Conservation (phyloP, 345 rosid species). For the Salix suchowensis region DNA sequence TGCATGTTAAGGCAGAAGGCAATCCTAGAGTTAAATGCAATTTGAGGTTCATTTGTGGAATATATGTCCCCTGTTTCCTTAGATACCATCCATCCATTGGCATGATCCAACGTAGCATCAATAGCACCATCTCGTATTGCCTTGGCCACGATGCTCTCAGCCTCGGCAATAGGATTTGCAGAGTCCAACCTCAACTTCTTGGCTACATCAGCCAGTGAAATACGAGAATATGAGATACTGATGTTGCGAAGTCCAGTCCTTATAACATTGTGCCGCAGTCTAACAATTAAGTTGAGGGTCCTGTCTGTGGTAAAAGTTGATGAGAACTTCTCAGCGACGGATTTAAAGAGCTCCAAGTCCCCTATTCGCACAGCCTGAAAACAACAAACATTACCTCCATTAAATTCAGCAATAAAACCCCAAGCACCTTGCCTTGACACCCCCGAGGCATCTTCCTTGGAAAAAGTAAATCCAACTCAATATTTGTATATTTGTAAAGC, state of each 20-base stretch:
- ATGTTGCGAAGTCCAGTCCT: slow-evolving; percentile 75
- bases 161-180: slow-evolving; percentile 61
- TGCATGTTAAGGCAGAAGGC: slow-evolving; percentile 88
- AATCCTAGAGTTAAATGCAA: slow-evolving; percentile 78
- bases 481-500: neutral
- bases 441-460: neutral
- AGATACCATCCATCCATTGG: slow-evolving; percentile 68
- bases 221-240: slow-evolving; percentile 71
- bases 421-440: slow-evolving; percentile 1
- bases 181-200: slow-evolving; percentile 58
- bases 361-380: slow-evolving; percentile 82
- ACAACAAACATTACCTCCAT: neutral
- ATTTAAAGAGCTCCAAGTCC: slow-evolving; percentile 78
- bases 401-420: neutral
- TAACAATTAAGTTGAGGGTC: slow-evolving; percentile 63
- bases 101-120: slow-evolving; percentile 74
- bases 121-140: slow-evolving; percentile 86
- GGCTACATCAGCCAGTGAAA: slow-evolving; percentile 65
- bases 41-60: slow-evolving; percentile 86
- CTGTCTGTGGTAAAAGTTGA: slow-evolving; percentile 54
- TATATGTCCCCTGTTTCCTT: slow-evolving; percentile 86
- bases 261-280: slow-evolving; percentile 76
- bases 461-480: neutral
- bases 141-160: slow-evolving; percentile 79
- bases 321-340: slow-evolving; percentile 64